phyloP scores from a whole-genome alignment of 1,284 basidiomycete genomes.

The Sutorius eximius region DNA sequence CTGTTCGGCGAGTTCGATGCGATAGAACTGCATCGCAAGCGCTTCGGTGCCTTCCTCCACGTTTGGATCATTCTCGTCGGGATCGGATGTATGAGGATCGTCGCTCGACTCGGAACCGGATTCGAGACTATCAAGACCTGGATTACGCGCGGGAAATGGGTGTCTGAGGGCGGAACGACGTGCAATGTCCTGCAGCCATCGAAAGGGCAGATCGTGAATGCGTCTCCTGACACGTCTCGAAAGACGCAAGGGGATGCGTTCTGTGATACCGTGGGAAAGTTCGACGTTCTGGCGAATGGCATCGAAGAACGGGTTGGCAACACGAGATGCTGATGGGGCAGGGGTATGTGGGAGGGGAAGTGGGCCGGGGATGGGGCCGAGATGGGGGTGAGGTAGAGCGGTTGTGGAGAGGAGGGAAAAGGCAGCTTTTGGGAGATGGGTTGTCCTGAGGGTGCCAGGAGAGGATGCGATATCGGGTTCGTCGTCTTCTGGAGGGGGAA shows the following conservation, averaged over 20 bases:
- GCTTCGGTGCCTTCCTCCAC: conserved; percentile 72
- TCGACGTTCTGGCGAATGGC: conserved; percentile 95
- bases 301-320: conserved; percentile 86
- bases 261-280: conserved; percentile 80
- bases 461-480: conserved; percentile 37
- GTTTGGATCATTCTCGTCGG: conserved; percentile 37
- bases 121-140: conserved; percentile 69
- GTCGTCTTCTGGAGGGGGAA: conserved; percentile 50
- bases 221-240: conserved; percentile 62
- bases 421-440: conserved; percentile 62
- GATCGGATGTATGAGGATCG: conserved; percentile 35
- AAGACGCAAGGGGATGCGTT: conserved; percentile 78
- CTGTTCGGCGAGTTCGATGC: conserved; percentile 89
- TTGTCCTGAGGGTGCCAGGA: conserved; percentile 50
- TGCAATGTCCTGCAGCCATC: conserved; percentile 80
- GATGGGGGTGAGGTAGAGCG: conserved; percentile 15
- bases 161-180: conserved; percentile 40
- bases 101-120: conserved; percentile 38
- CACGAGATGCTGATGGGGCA: conserved; percentile 18
- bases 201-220: conserved; percentile 74
- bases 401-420: conserved; percentile 60
- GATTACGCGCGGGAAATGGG: conserved; percentile 54
- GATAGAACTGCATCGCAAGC: conserved; percentile 89
- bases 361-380: conserved; percentile 10
- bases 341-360: conserved; percentile 24